These are phyloP conservation scores for Emericellopsis atlantica DNA, from an alignment of 2,329 filamentous ascomycete species.

Conservation along the genomic window DNA sequence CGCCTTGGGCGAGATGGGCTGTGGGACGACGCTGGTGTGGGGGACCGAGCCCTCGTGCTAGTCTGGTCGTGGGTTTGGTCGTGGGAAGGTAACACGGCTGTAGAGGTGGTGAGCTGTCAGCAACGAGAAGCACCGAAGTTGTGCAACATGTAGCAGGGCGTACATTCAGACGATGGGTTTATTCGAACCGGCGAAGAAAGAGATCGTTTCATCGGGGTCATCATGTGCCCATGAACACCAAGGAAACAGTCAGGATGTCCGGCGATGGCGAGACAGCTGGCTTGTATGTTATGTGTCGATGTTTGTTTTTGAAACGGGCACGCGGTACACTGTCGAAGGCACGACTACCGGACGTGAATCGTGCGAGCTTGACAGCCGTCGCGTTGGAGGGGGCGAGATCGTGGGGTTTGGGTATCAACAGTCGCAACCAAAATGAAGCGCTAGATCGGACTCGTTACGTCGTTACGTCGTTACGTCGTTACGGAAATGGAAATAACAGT, in stretches of 20 bases:
- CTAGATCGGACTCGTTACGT: too few species aligned
- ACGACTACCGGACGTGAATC: background rate
- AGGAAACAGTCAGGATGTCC: slow-evolving; percentile 5
- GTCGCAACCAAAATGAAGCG: too few species aligned
- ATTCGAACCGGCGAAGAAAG: slow-evolving; percentile 49
- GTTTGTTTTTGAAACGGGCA: too few species aligned
- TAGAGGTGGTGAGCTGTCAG: slow-evolving; percentile 13
- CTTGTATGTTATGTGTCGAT: too few species aligned
- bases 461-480: too few species aligned
- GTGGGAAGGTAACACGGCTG: slow-evolving; percentile 19
- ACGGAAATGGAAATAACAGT: too few species aligned
- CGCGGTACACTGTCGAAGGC: too few species aligned
- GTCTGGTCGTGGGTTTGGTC: slow-evolving; percentile 13
- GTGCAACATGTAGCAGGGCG: slow-evolving; percentile 12
- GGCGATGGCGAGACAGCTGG: slow-evolving; percentile 15
- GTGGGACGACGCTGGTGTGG: slow-evolving; percentile 20
- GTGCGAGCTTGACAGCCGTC: background rate
- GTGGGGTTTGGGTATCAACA: too few species aligned
- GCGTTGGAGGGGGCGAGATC: too few species aligned
- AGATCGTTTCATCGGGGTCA: slow-evolving; percentile 51
- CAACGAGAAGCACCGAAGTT: slow-evolving; percentile 4
- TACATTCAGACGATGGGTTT: slow-evolving; percentile 42
- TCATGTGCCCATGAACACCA: slow-evolving; percentile 32
- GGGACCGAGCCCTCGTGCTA: too few species aligned
- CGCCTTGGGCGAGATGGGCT: slow-evolving; percentile 31